A percentile compares a stretch with the other conserved stretches of the same genome.
Conservation (phyloP, 1,284 basidiomycete genomes). For the Cutaneotrichosporon sp. region DNA sequence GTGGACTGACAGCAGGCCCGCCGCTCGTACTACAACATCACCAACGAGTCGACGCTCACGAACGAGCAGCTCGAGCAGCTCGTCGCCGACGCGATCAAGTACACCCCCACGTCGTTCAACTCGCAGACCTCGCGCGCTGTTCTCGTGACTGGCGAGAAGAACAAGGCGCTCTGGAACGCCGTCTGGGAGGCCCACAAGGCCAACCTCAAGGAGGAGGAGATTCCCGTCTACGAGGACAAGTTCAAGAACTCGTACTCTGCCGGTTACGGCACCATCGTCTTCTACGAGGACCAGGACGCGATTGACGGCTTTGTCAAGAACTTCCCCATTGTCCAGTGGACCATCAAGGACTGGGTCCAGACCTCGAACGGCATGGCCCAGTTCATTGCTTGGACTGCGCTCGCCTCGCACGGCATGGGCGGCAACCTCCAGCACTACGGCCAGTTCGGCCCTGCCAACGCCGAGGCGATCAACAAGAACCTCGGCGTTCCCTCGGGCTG, state of each 20-base stretch:
- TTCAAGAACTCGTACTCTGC: constrained; percentile 48
- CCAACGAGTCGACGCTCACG: constrained; percentile 48
- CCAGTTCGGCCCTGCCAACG: constrained; percentile 25
- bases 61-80: constrained; percentile 51
- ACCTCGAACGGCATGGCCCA: constrained; percentile 43
- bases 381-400: constrained; percentile 50
- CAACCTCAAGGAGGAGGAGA: constrained; percentile 16
- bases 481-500: constrained; percentile 46
- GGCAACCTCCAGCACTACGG: constrained; percentile 47
- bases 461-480: constrained; percentile 35
- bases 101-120: constrained; percentile 55
- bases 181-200: constrained; percentile 33
- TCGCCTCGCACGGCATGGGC: constrained; percentile 51
- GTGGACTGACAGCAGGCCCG: constrained; percentile 38
- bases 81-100: constrained; percentile 53
- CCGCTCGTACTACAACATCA: constrained; percentile 54
- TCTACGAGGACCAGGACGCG: constrained; percentile 55
- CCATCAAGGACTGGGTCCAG: constrained; percentile 18
- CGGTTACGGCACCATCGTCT: constrained; percentile 56
- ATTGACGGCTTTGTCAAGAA: constrained; percentile 51
- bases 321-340: constrained; percentile 44
- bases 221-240: constrained; percentile 28
- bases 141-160: constrained; percentile 53
- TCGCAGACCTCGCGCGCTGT: constrained; percentile 55
- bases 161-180: constrained; percentile 54